Percentiles rank a stretch among this genome's conserved stretches.
Evolutionary conservation across 306 rosid species (phyloP).

Genomic region (Neltuma alba): DNA sequence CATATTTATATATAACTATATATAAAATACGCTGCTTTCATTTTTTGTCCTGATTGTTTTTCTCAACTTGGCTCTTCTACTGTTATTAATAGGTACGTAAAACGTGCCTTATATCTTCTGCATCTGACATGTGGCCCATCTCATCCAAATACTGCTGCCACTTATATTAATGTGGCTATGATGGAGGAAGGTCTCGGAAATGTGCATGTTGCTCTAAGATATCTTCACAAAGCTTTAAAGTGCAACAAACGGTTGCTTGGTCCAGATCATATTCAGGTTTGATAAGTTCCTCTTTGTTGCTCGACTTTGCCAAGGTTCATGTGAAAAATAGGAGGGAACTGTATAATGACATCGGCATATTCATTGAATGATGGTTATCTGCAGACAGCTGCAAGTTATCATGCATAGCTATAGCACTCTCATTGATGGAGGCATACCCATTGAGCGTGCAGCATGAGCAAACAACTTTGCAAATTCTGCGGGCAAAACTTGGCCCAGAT

Average conservation of each 20-base stretch:
- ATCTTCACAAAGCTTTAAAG: conserved; percentile 97
- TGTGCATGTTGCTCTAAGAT: conserved; percentile 96
- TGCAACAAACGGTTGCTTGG: conserved; percentile 96
- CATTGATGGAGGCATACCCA: conserved; percentile 99
- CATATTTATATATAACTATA: not conserved
- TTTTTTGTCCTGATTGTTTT: conserved; percentile 30
- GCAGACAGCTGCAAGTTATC: conserved; percentile 99
- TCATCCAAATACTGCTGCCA: conserved; percentile 99
- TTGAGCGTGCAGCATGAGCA: conserved; percentile 99
- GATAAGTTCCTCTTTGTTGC: conserved; percentile 33
- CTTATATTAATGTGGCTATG: conserved; percentile 99
- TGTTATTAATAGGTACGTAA: conserved; percentile 75
- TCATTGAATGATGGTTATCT: conserved; percentile 41
- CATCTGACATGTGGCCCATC: conserved; percentile 98
- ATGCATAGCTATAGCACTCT: conserved; percentile 97
- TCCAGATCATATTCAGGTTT: conserved; percentile 97
- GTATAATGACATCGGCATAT: conserved; percentile 32
- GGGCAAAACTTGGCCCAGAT: conserved; percentile 96
- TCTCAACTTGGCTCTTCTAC: conserved; percentile 27
- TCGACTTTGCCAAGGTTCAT: conserved; percentile 19
- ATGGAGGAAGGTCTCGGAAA: conserved; percentile 99
- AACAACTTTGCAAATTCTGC: conserved; percentile 90
- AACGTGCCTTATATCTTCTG: conserved; percentile 95
- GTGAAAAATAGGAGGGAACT: not conserved
- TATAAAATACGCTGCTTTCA: not conserved